Base-by-base conservation (phyloP, 2,329 filamentous ascomycete species). In the Fusarium marasasianum region DNA sequence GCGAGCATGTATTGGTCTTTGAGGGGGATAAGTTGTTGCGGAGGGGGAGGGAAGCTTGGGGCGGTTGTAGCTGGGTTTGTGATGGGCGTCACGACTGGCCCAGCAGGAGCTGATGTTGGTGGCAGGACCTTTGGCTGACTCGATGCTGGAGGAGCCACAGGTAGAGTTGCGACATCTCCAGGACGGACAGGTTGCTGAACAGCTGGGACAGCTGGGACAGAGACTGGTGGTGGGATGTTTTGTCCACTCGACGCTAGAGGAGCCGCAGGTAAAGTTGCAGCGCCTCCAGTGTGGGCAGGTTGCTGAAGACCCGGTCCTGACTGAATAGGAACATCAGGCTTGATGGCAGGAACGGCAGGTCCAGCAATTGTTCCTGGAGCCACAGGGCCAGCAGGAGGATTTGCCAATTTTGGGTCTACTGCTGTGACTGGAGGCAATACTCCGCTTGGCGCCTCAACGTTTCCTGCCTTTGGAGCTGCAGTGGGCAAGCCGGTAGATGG, bases 41-140 rank as follows among this genome's bases (percentile, higher is more conserved):
- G 22, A 31, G 37, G 53, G 0, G 53, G 0, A 41, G 24, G 20
- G 5, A 18, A 24, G 37, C 37, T 0, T 31, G 53, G 53, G 1
- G 26, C 10, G 8, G 3, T 14, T 18, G 26, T 55, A 11, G 3
- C 38, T 33, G 53, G 53, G 26, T 56, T 33, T 11, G 38, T 44
- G 2, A 44, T 9, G 8, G 38, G 53, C 0, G 8, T 1, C 1
- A 44, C 26, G 5, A 0, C 6, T 44, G 53, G 20, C 0, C 26
- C 53, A 31, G 26, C 10, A 8, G 53, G 37, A 43, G 20, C 11
- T 56, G 37, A 31, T 0, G 18, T 10, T n/a, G 35, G 51, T n/a
- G 51, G 51, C 0, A 31, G 10, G 24, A 18, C 24, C 24, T 55
- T 55, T 55, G 45, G 45, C 20, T 55, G 3, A n/a, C 24, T 18